phyloP scores from a whole-genome alignment of 176 grass and related monocot genomes.

The Miscanthus lutarioriparius region DNA sequence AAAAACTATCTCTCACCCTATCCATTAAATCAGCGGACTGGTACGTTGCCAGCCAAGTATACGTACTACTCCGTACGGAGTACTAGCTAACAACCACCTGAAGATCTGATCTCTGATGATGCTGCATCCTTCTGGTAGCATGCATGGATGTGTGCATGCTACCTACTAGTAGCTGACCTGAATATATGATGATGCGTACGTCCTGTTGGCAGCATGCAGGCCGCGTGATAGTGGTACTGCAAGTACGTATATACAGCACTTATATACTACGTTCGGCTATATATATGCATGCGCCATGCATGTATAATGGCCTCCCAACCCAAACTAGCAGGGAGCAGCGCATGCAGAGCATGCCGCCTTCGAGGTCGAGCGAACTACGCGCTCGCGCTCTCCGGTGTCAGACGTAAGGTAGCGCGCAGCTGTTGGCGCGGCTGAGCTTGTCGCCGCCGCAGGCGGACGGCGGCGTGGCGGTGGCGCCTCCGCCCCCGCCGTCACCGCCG shows the following conservation, averaged over 20 bases:
- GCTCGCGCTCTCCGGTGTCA: conserved; percentile 5
- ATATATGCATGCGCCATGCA: not conserved
- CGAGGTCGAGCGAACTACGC: not conserved
- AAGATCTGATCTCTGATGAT: not conserved
- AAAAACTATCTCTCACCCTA: too few species aligned
- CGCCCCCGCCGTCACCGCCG: not conserved
- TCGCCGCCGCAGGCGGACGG: conserved; percentile 20
- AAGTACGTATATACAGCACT: not conserved
- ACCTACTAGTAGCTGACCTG: not conserved
- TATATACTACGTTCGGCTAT: not conserved
- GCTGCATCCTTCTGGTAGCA: not conserved
- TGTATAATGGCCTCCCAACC: too few species aligned
- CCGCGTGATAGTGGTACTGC: too few species aligned
- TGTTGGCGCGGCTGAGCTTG: conserved; percentile 15
- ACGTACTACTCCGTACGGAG: too few species aligned
- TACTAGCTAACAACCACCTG: not conserved
- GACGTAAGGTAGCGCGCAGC: conserved; percentile 36
- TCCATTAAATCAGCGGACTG: too few species aligned
- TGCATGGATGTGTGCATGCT: conserved; percentile 2
- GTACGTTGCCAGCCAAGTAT: too few species aligned
- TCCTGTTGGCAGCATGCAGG: not conserved
- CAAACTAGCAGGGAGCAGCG: not conserved
- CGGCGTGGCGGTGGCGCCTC: not conserved
- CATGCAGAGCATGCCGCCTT: not conserved
- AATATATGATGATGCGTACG: not conserved